Evolutionary conservation across 2,329 filamentous ascomycete species (phyloP), one percentile per base, ranked within the genome.

Genomic region (Hymenotorrendiella dingleyae): DNA sequence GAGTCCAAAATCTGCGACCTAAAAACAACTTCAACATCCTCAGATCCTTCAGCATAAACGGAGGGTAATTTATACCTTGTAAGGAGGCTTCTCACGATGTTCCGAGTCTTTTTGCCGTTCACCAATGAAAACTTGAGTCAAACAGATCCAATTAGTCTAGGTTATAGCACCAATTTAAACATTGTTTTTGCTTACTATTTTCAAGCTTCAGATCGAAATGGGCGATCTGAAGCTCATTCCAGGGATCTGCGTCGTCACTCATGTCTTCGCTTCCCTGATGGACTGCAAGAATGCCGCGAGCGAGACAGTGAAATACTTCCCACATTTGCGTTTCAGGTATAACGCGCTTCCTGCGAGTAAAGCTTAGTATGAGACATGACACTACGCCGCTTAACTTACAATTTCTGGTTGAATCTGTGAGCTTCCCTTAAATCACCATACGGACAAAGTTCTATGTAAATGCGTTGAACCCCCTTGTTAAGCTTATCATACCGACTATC

Each of bases 141-240:
- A 12, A 19, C 7, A 3, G 8, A n/a, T n/a, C n/a, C n/a, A n/a
- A n/a, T 36, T 3, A 24, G 14, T 26, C 9, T 9, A 4, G 10
- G n/a, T n/a, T n/a, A 20, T 14, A 20, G 20, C n/a, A 20, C 14
- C 16, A 27, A 32, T 23, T 10, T 12, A 3, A 12, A 20, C 26
- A n/a, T 16, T 30, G 9, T 16, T 5, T n/a, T 7, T 22, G 16
- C 35, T 22, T 40, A 42, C 42, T 28, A 16, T 45, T 48, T 17
- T 32, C 38, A 20, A 12, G 37, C 26, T 48, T 47, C 10, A 48
- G 6, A 35, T 50, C 45, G 22, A 50, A 45, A 38, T 47, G 40
- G 30, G 30, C 14, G 17, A 50, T 38, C n/a, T 50, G 36, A 27
- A 22, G 6, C 19, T 19, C 20, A n/a, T 39, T 19, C 44, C 45